Base-by-base conservation (phyloP, 257 asterid species). In the Penstemon barbatus region DNA sequence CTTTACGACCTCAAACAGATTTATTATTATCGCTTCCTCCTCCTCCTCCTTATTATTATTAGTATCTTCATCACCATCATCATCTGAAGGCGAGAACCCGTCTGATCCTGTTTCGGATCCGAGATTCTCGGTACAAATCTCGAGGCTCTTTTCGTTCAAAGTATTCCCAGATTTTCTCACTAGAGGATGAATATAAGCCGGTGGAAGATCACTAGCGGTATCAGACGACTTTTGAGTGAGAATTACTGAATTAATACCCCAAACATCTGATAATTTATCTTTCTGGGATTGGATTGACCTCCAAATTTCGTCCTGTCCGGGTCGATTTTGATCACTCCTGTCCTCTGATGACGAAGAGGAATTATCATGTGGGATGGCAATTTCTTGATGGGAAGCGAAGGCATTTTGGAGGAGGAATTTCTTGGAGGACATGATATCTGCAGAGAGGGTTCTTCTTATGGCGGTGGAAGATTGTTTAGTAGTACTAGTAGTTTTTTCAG, bases 101-200 rank as follows among this genome's bases (percentile, higher is more conserved):
- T 85, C 97, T 0, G 98, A 82, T 4, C 97, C 98, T 0, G 96
- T 88, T 59, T 92, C 98, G 0, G 97, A 87, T 0, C 98, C 97
- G 2, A 92, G 96, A 18, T 90, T 85, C 75, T 92, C 98, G 0
- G 98, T 92, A 71, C 98, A 92, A 36, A 89, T 74, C 80, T 92
- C 82, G 19, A 92, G 91, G 11, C 95, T 86, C 77, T 83, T 86
- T 4, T 78, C 83, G 51, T 82, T 89, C 79, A 92, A 74, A 50
- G 67, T 19, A 71, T 81, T 82, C 1, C 61, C 55, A 1, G 95
- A 79, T 74, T 75, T 75, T 46, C 81, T 89, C 66, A 78, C 83
- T 42, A 78, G 77, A 5, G 96, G 93, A 19, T 85, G 95, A 48
- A 86, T 66, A 59, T 89, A 92, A 5, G 86, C 83, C 0, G 89